phyloP scores from a whole-genome alignment of 257 asterid genomes.

The Petunia axillaris region DNA sequence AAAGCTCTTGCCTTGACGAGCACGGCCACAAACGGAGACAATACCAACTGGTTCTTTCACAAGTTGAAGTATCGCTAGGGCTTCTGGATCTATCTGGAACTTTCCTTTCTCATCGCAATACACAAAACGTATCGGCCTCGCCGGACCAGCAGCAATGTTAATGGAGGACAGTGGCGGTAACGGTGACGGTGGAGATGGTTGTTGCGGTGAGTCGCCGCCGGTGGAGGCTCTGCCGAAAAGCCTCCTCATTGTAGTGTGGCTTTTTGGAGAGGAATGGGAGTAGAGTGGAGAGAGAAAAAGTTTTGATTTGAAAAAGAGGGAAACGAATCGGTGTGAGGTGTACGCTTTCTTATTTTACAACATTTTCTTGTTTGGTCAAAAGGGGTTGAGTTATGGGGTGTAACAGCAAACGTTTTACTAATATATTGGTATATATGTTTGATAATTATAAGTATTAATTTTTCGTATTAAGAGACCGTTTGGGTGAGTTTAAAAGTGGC shows the following conservation, averaged over 20 bases:
- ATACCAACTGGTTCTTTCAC: slow-evolving; percentile 95
- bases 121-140: slow-evolving; percentile 91
- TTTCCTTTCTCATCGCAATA: slow-evolving; percentile 81
- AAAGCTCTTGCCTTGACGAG: slow-evolving; percentile 96
- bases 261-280: neutral
- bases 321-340: neutral
- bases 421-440: too few species aligned
- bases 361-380: too few species aligned
- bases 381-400: too few species aligned
- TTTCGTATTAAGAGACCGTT: too few species aligned
- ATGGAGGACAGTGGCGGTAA: slow-evolving; percentile 48
- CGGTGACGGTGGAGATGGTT: slow-evolving; percentile 36
- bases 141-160: slow-evolving; percentile 70
- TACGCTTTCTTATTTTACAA: neutral
- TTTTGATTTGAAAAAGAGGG: slow-evolving; percentile 24
- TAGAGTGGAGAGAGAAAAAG: neutral
- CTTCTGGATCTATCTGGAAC: slow-evolving; percentile 97
- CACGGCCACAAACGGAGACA: slow-evolving; percentile 98
- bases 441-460: too few species aligned
- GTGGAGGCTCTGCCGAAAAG: slow-evolving; percentile 50
- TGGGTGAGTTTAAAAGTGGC: too few species aligned
- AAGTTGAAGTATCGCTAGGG: slow-evolving; percentile 89
- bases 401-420: too few species aligned
- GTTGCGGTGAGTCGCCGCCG: slow-evolving; percentile 61
- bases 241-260: slow-evolving; percentile 47